These are phyloP conservation scores for Avena sativa DNA, from an alignment of 176 grass and related monocot genomes.

Conservation along the genomic window DNA sequence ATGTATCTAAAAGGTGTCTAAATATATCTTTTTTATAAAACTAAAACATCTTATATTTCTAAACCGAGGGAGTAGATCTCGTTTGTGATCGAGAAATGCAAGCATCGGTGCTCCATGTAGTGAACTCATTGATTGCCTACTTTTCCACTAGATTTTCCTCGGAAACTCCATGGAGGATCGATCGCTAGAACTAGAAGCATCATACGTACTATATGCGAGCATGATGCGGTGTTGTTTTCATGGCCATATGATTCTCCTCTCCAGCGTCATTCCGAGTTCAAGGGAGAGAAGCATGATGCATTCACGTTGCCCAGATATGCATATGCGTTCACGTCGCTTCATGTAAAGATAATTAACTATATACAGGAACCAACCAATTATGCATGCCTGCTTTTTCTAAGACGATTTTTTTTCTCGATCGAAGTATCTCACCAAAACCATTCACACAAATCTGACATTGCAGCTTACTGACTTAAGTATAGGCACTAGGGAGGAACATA, in stretches of 20 bases:
- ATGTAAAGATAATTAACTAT: not conserved
- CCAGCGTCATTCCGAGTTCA: not conserved
- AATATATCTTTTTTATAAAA: no score
- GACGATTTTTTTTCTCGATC: not conserved
- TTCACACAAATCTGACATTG: not conserved
- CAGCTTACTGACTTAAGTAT: not conserved
- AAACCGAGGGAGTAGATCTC: not conserved
- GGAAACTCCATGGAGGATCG: not conserved
- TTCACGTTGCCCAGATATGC: not conserved
- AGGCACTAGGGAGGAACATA: not conserved
- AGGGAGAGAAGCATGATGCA: not conserved
- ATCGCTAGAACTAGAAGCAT: not conserved
- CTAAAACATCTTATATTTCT: no score
- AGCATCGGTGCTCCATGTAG: not conserved
- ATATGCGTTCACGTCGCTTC: no score
- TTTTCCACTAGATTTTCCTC: not conserved
- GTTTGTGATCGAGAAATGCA: not conserved
- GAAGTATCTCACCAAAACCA: not conserved
- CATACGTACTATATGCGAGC: not conserved
- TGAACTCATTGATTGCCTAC: not conserved
- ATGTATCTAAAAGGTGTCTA: no score
- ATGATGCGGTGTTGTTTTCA: not conserved
- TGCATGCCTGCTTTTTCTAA: not conserved
- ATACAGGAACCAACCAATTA: not conserved
- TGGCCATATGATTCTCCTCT: slow-evolving; percentile 7